Percentiles rank a stretch among this genome's conserved stretches.
Evolutionary conservation across 768 basidiomycete genomes (phyloP).

Genomic region (Austroboletus eburneus): DNA sequence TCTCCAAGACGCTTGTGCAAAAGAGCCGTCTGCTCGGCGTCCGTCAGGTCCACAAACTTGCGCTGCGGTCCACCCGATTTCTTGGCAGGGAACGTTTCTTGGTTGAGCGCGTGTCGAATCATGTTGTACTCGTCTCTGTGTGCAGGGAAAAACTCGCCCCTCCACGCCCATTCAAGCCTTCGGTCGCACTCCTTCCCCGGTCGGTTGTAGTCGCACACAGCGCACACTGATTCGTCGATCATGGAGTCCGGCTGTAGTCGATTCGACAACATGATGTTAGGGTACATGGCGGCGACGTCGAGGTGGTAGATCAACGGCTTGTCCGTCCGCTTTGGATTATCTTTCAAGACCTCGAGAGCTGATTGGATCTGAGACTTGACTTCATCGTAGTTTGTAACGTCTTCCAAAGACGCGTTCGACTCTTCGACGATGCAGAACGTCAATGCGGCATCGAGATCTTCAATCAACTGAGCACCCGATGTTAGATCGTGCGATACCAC

Average conservation of each 20-base stretch:
- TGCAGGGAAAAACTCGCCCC: constrained; percentile 97
- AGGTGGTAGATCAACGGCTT: constrained; percentile 96
- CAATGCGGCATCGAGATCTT: constrained; percentile 90
- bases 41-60: constrained; percentile 77
- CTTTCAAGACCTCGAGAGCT: constrained; percentile 84
- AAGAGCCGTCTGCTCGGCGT: constrained; percentile 84
- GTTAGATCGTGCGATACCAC: background rate
- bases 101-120: constrained; percentile 95
- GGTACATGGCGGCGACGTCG: constrained; percentile 99
- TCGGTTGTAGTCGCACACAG: constrained; percentile 97
- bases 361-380: constrained; percentile 75
- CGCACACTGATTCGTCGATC: constrained; percentile 93
- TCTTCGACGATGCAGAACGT: constrained; percentile 87
- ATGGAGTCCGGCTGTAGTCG: constrained; percentile 97
- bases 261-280: constrained; percentile 99
- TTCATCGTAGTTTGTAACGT: constrained; percentile 93
- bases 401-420: constrained; percentile 69
- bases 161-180: constrained; percentile 95
- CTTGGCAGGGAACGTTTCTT: constrained; percentile 86
- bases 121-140: constrained; percentile 98
- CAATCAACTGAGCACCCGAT: constrained; percentile 63
- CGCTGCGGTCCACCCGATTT: constrained; percentile 68
- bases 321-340: constrained; percentile 84
- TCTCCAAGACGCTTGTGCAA: constrained; percentile 97
- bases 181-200: constrained; percentile 95